phyloP scores from a whole-genome alignment of 192 early-diverging fungal genomes.

The Coemansia sp. region DNA sequence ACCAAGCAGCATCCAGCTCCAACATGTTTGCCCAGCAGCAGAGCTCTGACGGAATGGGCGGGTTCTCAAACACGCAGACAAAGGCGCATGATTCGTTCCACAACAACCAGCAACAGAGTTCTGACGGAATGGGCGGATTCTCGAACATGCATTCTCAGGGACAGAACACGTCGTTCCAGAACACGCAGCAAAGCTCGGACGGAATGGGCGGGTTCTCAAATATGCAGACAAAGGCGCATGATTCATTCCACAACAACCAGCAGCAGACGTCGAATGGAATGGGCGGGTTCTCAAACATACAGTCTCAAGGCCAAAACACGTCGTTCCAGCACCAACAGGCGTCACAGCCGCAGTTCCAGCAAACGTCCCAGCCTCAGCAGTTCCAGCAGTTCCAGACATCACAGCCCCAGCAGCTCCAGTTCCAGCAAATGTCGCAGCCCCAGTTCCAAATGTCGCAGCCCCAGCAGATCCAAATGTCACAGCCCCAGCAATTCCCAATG shows the following conservation, averaged over 20 bases:
- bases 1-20: slow-evolving; percentile 3
- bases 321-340: slow-evolving; percentile 9
- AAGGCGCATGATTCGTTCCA: slow-evolving; percentile 1
- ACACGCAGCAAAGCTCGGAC: slow-evolving; percentile 15
- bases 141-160: slow-evolving; percentile 2
- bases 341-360: background rate
- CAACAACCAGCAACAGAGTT: slow-evolving; percentile 21
- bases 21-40: slow-evolving; percentile 30
- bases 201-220: slow-evolving; percentile 10
- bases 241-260: slow-evolving; percentile 5
- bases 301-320: background rate
- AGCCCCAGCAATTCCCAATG: slow-evolving; percentile 29
- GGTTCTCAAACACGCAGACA: slow-evolving; percentile 7
- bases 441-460: slow-evolving; percentile 21
- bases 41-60: slow-evolving; percentile 8
- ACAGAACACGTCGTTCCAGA: slow-evolving; percentile 1
- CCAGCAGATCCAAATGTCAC: slow-evolving; percentile 9
- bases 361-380: background rate
- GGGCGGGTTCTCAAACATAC: slow-evolving; percentile 7
- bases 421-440: slow-evolving; percentile 23
- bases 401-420: slow-evolving; percentile 7
- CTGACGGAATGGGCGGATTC: slow-evolving; percentile 2
- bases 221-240: background rate
- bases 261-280: slow-evolving; percentile 16
- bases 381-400: slow-evolving; percentile 10